Conservation (phyloP, 1,284 basidiomycete genomes). For the Schizophyllum amplum region DNA sequence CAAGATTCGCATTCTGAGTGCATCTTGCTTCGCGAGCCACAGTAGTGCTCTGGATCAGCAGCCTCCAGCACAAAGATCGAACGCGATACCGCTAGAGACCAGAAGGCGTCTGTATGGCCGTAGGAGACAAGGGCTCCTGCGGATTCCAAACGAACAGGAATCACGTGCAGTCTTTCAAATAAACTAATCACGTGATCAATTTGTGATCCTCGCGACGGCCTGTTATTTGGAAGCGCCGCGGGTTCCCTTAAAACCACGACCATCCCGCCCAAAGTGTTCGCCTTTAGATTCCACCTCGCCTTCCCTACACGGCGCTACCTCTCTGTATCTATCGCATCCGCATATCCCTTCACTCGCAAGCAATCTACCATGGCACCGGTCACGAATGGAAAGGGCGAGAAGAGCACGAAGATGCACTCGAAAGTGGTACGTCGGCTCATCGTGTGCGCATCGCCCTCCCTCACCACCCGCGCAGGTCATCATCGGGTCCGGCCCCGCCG, state of each 20-base stretch:
- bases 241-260: not conserved
- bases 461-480: constrained; percentile 59
- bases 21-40: no score
- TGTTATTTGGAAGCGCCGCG: not conserved
- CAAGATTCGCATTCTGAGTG: no score
- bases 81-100: not conserved
- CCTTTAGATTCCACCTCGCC: constrained; percentile 77
- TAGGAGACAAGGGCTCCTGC: not conserved
- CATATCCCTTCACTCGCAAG: not conserved
- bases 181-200: not conserved
- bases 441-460: not conserved
- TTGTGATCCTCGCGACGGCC: not conserved
- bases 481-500: constrained; percentile 95
- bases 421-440: constrained; percentile 34
- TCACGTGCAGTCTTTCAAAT: not conserved
- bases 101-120: not conserved
- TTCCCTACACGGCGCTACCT: constrained; percentile 75
- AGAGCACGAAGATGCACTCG: constrained; percentile 45
- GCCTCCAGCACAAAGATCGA: no score
- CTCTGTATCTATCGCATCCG: not conserved
- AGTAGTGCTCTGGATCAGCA: no score
- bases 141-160: not conserved
- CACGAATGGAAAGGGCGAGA: constrained; percentile 24
- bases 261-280: constrained; percentile 39
- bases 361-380: constrained; percentile 31